Evolutionary conservation across 257 asterid species (phyloP).

Genomic region (Lycium barbarum): DNA sequence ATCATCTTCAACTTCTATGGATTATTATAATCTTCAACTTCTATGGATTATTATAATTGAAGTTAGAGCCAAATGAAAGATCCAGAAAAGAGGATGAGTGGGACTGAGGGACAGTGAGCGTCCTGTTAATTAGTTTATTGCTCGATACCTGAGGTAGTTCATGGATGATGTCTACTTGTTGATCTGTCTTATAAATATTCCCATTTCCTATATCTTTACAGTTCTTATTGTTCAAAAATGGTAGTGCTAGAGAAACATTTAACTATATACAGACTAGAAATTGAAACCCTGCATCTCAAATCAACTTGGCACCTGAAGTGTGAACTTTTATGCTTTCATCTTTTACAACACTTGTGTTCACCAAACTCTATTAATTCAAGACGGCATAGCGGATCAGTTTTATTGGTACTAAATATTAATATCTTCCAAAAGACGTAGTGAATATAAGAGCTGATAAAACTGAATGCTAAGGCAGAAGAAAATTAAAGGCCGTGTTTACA

Average conservation of each 20-base stretch:
- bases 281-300: constrained; percentile 8
- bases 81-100: constrained; percentile 17
- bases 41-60: background rate
- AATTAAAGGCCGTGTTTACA: constrained; percentile 13
- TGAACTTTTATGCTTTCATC: constrained; percentile 22
- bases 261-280: background rate
- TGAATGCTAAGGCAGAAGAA: background rate
- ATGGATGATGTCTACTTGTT: background rate
- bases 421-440: constrained; percentile 3
- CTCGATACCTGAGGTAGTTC: background rate
- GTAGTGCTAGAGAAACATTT: background rate
- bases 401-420: background rate
- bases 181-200: background rate
- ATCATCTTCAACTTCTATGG: background rate
- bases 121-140: background rate
- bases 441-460: constrained; percentile 24
- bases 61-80: background rate
- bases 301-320: background rate
- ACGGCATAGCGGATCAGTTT: background rate
- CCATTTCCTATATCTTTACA: background rate
- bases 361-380: background rate
- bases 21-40: background rate
- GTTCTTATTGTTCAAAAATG: background rate
- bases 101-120: background rate
- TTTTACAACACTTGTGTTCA: background rate